phyloP scores from a whole-genome alignment of 164 flowering plant genomes.

The Amborella trichopoda region DNA sequence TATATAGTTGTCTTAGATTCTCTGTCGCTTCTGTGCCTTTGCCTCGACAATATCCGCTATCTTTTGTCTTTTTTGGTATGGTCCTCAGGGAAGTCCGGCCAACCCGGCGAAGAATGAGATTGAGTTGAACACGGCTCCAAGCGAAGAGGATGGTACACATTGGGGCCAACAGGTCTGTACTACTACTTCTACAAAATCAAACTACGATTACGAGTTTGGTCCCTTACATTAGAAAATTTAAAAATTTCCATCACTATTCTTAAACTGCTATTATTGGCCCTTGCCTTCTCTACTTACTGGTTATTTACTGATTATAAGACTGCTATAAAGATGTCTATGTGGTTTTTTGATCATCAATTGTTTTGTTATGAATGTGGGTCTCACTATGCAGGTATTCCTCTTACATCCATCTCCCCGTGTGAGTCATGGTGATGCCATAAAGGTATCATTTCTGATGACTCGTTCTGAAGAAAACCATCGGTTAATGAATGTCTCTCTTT shows the following conservation, averaged over 20 bases:
- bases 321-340: neutral
- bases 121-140: conserved; percentile 93
- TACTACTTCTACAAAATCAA: neutral
- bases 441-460: conserved; percentile 47
- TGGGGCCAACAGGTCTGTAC: conserved; percentile 99
- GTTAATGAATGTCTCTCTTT: conserved; percentile 72
- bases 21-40: neutral
- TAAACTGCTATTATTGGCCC: neutral
- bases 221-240: neutral
- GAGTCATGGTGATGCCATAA: conserved; percentile 35
- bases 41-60: too few relatives aligned
- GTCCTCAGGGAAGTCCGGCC: conserved; percentile 52
- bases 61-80: conserved; percentile 4
- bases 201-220: neutral
- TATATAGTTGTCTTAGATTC: neutral
- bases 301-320: conserved; percentile 2
- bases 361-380: neutral
- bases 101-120: conserved; percentile 58
- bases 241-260: neutral
- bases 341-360: neutral
- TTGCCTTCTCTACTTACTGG: neutral
- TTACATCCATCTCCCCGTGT: conserved; percentile 47
- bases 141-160: conserved; percentile 52
- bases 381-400: conserved; percentile 56
- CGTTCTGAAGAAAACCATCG: conserved; percentile 89